phyloP scores from a whole-genome alignment of 2,329 filamentous ascomycete genomes.

The Exophiala alcalophila region DNA sequence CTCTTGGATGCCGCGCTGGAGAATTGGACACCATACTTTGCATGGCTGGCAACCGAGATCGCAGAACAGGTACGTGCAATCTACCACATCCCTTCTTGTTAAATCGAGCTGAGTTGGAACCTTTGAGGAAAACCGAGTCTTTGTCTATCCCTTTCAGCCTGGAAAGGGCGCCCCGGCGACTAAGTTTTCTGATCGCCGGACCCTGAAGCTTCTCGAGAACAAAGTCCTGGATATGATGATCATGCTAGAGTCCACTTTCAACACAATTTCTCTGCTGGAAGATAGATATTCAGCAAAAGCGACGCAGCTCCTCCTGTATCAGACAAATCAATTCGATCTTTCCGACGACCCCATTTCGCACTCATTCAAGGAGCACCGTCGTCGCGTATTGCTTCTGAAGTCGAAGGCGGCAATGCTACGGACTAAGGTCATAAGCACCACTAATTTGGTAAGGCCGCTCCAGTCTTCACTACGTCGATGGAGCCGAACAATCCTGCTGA shows the following conservation, averaged over 20 bases:
- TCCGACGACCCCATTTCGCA: no score
- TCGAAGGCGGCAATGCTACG: no score
- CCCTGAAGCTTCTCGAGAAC: not conserved
- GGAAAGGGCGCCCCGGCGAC: not conserved
- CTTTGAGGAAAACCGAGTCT: not conserved
- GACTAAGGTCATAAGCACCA: no score
- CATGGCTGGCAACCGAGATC: not conserved
- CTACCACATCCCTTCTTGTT: not conserved
- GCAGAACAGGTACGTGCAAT: not conserved
- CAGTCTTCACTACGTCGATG: no score
- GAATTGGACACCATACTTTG: conserved; percentile 5
- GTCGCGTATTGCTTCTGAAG: no score
- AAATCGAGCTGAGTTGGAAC: not conserved
- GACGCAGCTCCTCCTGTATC: no score
- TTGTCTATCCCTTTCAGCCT: not conserved
- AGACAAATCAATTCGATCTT: no score
- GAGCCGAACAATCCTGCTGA: no score
- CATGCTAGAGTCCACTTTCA: not conserved
- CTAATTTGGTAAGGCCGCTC: no score
- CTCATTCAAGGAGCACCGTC: no score
- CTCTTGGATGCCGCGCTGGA: not conserved
- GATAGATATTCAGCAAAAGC: no score
- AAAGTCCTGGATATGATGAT: not conserved
- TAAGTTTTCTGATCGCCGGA: not conserved
- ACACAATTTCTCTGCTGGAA: not conserved